These are phyloP conservation scores for Eimeria falciformis DNA, from an alignment of 169 alveolate genomes.

Conservation along the genomic window DNA sequence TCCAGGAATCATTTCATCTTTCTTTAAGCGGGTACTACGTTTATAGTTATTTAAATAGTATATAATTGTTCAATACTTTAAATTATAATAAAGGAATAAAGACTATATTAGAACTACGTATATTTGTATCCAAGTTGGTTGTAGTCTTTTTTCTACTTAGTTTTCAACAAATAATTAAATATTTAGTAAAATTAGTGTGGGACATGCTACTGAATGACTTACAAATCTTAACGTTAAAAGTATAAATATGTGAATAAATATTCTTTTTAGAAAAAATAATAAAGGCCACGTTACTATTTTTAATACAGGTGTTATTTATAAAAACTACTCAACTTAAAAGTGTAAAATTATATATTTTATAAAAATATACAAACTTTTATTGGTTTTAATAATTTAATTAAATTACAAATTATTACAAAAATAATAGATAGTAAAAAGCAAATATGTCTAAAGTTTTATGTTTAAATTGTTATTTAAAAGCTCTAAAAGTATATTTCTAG, in stretches of 20 bases:
- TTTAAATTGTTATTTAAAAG: background rate
- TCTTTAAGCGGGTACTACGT: slow-evolving; percentile 18
- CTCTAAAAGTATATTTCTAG: slow-evolving; percentile 14
- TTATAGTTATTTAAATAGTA: slow-evolving; percentile 78
- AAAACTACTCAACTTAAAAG: slow-evolving; percentile 15
- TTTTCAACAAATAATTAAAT: slow-evolving; percentile 69
- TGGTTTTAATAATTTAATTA: slow-evolving; percentile 12
- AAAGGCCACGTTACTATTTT: background rate
- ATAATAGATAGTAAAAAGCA: slow-evolving; percentile 10
- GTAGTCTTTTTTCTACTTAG: slow-evolving; percentile 44
- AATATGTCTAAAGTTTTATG: slow-evolving; percentile 39
- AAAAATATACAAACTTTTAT: slow-evolving; percentile 21
- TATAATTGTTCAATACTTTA: slow-evolving; percentile 65
- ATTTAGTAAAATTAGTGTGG: slow-evolving; percentile 50
- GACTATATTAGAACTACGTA: slow-evolving; percentile 70
- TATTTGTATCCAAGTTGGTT: slow-evolving; percentile 18
- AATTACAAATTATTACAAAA: slow-evolving; percentile 32
- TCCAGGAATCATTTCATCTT: slow-evolving; percentile 11
- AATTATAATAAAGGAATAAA: slow-evolving; percentile 67
- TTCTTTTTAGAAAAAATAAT: background rate
- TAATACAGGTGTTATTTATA: too few species aligned
- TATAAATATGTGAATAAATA: slow-evolving; percentile 69
- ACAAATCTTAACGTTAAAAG: slow-evolving; percentile 75
- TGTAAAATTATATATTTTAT: slow-evolving; percentile 27
- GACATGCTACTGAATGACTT: slow-evolving; percentile 81